Percentiles rank a stretch among this genome's conserved stretches.
Evolutionary conservation across 108 stramenopile species (phyloP).

Genomic region (Bacterosira constricta): DNA sequence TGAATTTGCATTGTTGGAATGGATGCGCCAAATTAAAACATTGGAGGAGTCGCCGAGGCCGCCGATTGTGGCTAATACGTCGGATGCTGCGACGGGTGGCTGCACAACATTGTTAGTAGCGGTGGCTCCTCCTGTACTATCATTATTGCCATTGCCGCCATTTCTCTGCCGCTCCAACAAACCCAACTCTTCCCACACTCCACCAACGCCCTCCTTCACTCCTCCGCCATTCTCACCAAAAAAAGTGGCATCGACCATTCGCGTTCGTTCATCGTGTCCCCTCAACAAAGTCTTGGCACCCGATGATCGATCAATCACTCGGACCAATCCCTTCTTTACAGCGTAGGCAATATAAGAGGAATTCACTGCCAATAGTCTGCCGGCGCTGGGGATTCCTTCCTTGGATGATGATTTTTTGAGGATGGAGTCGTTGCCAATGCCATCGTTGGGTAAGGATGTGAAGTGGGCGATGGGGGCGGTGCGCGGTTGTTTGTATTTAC

Average conservation of each 20-base stretch:
- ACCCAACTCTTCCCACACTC: constrained; percentile 11
- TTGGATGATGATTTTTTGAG: not conserved
- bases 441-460: constrained; percentile 32
- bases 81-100: constrained; percentile 31
- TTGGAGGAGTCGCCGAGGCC: constrained; percentile 42
- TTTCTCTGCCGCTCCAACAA: constrained; percentile 3
- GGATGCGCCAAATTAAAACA: constrained; percentile 48
- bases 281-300: constrained; percentile 62
- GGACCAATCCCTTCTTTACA: constrained; percentile 86
- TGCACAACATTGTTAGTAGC: constrained; percentile 49
- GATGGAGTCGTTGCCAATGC: constrained; percentile 29
- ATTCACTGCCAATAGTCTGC: constrained; percentile 67
- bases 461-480: constrained; percentile 48
- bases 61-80: constrained; percentile 37
- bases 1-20: constrained; percentile 8
- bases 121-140: constrained; percentile 50
- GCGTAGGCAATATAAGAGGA: constrained; percentile 77
- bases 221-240: constrained; percentile 18
- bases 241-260: constrained; percentile 43
- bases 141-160: no score
- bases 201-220: constrained; percentile 10
- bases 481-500: no score
- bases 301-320: constrained; percentile 72
- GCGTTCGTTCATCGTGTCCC: constrained; percentile 46
- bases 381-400: constrained; percentile 25